Base-by-base conservation (phyloP, 1,284 basidiomycete species). In the Ustanciosporium gigantosporum region DNA sequence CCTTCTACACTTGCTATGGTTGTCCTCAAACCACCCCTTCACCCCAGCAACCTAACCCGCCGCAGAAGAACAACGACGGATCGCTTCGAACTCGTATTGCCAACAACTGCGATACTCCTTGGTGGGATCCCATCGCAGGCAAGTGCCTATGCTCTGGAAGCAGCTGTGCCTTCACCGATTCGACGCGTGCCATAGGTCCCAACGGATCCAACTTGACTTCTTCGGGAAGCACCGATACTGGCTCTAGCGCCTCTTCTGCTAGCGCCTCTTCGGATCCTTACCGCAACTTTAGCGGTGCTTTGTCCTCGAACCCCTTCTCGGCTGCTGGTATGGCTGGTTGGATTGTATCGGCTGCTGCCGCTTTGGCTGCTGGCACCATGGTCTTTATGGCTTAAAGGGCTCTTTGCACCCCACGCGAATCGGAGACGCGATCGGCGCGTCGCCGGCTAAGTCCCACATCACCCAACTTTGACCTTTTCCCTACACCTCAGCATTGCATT, bases 1-100 rank as follows among this genome's bases (percentile, higher is more conserved):
- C 67, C 31, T 70, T 73, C 46, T 71, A 67, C 47, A 73, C 69
- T 7, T 73, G 71, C 66, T 73, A 73, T 46, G 71, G 71, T 5
- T 73, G 71, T 49, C 69, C 71, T 19, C 34, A 31, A 19, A 65
- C 60, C 19, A 66, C 66, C 13, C 70, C 70, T 16, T 66, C 70
- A 29, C 66, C 69, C 15, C 59, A 68, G 24, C 50, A 68, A 37
- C 71, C 71, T 22, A 70, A 70, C 42, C 71, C 70, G 19, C 65
- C 70, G 17, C 71, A 74, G 47, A 68, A 46, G 49, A 72, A 74
- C 55, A 68, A 64, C 39, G 69, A 68, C 51, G 58, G 61, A 27
- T 55, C 62, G 37, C 24, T 66, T 11, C 67, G 67, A 19, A 61
- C 52, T 32, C 64, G 69, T 20, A 72, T 74, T 21, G 41, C 52